Evolutionary conservation across 306 rosid genomes (phyloP).

Genomic region (Dalbergia cochinchinensis): DNA sequence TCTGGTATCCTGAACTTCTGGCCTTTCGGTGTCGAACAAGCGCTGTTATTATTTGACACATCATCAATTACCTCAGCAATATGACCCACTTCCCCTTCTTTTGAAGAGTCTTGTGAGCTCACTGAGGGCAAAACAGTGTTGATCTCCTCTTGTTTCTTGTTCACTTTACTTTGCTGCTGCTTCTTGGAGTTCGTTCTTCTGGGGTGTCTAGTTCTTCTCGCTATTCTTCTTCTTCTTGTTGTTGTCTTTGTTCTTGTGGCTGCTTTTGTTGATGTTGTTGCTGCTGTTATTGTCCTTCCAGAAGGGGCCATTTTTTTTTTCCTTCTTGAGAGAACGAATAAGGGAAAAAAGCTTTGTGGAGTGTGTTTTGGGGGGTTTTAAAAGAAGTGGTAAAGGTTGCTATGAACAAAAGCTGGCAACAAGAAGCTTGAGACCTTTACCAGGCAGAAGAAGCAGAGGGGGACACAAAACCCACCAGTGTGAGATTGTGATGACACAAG

Average conservation of each 20-base stretch:
- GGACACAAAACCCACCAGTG: slow-evolving; percentile 11
- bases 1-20: slow-evolving; percentile 81
- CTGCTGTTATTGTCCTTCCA: slow-evolving; percentile 47
- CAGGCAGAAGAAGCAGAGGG: neutral
- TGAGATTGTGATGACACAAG: slow-evolving; percentile 7
- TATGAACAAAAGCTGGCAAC: slow-evolving; percentile 50
- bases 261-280: slow-evolving; percentile 13
- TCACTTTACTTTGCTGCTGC: slow-evolving; percentile 4
- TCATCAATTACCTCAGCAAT: slow-evolving; percentile 49
- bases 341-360: slow-evolving; percentile 19
- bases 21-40: slow-evolving; percentile 88
- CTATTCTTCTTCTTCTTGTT: neutral
- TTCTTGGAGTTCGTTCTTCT: slow-evolving; percentile 54
- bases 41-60: neutral
- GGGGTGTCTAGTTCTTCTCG: slow-evolving; percentile 42
- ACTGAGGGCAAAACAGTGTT: slow-evolving; percentile 37
- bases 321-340: slow-evolving; percentile 21
- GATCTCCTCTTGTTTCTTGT: slow-evolving; percentile 35
- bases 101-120: slow-evolving; percentile 47
- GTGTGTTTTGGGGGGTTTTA: slow-evolving; percentile 32
- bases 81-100: slow-evolving; percentile 36
- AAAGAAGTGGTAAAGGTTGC: slow-evolving; percentile 36
- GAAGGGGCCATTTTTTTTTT: slow-evolving; percentile 65
- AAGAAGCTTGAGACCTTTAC: slow-evolving; percentile 45
- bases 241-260: neutral